Evolutionary conservation across 2,329 filamentous ascomycete genomes (phyloP), one percentile per base, ranked within the genome.

Genomic region (Orbilia oligospora): DNA sequence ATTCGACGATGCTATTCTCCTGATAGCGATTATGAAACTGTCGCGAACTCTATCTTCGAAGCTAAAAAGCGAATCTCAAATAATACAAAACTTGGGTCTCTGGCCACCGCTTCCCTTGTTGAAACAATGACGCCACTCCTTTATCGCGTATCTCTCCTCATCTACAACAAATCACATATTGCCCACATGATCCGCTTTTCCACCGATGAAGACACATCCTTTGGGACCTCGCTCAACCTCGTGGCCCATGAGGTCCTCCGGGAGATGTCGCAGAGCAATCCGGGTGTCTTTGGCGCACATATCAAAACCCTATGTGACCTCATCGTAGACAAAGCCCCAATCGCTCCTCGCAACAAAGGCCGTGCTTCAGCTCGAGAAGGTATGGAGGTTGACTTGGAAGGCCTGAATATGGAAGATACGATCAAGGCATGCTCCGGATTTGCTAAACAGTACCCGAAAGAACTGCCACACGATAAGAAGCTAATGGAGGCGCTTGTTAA

Each of bases 91-190:
- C 77, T 79, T 14, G 73, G 76, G 5, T 51, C 69, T 5, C 36
- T 75, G 16, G 56, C 76, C 24, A 79, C 80, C 14, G 53, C 80
- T 3, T 76, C 73, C 2, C 81, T 96, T 56, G 86, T 97, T 2
- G 93, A 97, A 41, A 97, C 93, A 0, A 84, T 99, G 27, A 89
- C 91, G 5, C 92, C 94, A 4, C 87, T 99, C 16, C 86, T 98
- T 3, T 97, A 97, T 83, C 90, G 93, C 51, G 91, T 91, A 69
- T 92, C 93, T 38, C 91, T 93, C 73, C 88, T 99, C 80, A 89
- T 97, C 81, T 97, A 97, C 86, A 99, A 97, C 85, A 91, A 93
- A 83, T 98, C 95, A 83, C 94, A 99, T 83, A 90, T 99, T 18
- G 90, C 94, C 2, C 91, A 93, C 0, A 95, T 98, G 80, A 93